These are phyloP conservation scores for Pseudoperonospora humuli DNA, from an alignment of 352 stramenopile genomes.

Conservation along the genomic window DNA sequence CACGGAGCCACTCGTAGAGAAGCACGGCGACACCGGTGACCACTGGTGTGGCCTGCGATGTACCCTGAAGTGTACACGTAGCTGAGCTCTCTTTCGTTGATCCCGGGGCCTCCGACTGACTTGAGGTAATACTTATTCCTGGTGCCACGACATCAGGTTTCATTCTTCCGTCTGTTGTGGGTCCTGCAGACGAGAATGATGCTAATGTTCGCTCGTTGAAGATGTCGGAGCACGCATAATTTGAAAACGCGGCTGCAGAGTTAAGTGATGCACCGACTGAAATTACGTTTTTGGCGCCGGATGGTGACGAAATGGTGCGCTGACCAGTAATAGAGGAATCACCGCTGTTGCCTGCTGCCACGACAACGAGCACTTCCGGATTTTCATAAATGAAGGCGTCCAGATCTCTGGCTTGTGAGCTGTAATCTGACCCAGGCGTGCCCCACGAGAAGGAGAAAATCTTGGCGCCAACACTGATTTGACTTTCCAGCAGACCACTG, in stretches of 20 bases:
- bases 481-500: constrained; percentile 47
- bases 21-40: constrained; percentile 69
- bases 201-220: constrained; percentile 74
- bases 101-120: constrained; percentile 48
- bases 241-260: constrained; percentile 36
- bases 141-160: constrained; percentile 86
- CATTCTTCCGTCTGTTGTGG: constrained; percentile 71
- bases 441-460: constrained; percentile 86
- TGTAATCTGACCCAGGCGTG: constrained; percentile 70
- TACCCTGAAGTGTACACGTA: constrained; percentile 69
- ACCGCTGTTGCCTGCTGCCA: constrained; percentile 86
- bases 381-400: constrained; percentile 82
- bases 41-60: constrained; percentile 68
- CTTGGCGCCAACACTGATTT: constrained; percentile 59
- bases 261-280: constrained; percentile 77
- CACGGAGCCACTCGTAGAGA: constrained; percentile 67
- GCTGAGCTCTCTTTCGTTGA: constrained; percentile 42
- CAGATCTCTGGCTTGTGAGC: constrained; percentile 60
- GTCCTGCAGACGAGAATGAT: constrained; percentile 76
- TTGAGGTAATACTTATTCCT: constrained; percentile 74
- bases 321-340: constrained; percentile 47
- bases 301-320: constrained; percentile 69
- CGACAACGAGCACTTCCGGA: constrained; percentile 76
- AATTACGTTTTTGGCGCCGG: constrained; percentile 79
- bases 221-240: constrained; percentile 40